Base-by-base conservation (phyloP, 2,329 filamentous ascomycete species). In the Plectosphaerella sp. region DNA sequence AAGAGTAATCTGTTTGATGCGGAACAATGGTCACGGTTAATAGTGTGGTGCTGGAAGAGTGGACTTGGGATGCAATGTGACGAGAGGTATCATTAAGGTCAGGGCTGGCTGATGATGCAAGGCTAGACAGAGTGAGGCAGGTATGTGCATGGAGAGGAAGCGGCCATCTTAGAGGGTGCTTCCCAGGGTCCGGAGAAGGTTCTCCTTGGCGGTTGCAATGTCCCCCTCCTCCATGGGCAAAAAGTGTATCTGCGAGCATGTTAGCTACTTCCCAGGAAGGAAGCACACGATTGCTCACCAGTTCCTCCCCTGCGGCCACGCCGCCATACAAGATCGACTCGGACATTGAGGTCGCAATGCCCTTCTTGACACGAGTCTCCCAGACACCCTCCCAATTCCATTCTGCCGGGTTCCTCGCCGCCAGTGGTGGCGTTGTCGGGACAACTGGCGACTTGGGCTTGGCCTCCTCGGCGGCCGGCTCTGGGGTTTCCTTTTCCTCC, bases 301-400 rank as follows among this genome's bases (percentile, higher is more conserved):
- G 42, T 41, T 57, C 56, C 39, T 58, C 56, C 9, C 78, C 77
- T 5, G 75, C 72, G 47, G 78, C 74, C 8, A 73, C 73, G 53
- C 77, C 78, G 6, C 91, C 90, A 70, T 86, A 97, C 22, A 97
- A 71, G 5, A 90, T 85, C 2, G 84, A 75, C 59, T 97, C 93
- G 1, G 89, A 89, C 48, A 91, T 72, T 62, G 91, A 96, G 10
- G 81, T 78, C 48, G 86, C 81, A 43, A 97, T 82, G 16, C 88
- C 88, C 67, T 87, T 89, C 68, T 83, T 86, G 1, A 96, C 92
- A 51, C 93, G 81, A 58, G 92, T 87, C 65, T 95, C 89, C 93
- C 93, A 99, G 0, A 97, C 93, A 0, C 93, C 92, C 62, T 96
- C 91, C 93, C 93, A 97, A 64, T 96, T 96, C 93, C 93, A 97